phyloP scores from a whole-genome alignment of 2,329 filamentous ascomycete genomes.

The Colletotrichum magnum region DNA sequence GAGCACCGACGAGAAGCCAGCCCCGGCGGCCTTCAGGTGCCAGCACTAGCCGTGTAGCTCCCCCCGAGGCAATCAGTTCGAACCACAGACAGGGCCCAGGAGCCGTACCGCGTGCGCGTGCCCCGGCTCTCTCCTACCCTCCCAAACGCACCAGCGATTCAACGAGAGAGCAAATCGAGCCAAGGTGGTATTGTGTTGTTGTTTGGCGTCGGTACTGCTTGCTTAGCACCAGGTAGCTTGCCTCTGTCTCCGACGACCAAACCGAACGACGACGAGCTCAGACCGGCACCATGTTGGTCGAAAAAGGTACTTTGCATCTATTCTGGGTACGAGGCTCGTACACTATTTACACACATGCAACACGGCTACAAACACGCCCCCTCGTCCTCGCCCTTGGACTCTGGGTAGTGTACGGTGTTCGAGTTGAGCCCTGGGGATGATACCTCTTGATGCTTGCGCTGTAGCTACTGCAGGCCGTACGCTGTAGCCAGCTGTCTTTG shows the following conservation, averaged over 20 bases:
- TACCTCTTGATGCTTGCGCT: no score
- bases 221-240: slow-evolving; percentile 4
- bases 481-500: neutral
- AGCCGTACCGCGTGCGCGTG: slow-evolving; percentile 13
- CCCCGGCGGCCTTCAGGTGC: neutral
- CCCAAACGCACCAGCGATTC: slow-evolving; percentile 33
- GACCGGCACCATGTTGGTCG: slow-evolving; percentile 14
- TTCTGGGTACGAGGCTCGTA: slow-evolving; percentile 30
- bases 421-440: no score
- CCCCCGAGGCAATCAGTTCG: slow-evolving; percentile 34
- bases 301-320: slow-evolving; percentile 26
- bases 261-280: slow-evolving; percentile 8
- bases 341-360: neutral
- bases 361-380: slow-evolving; percentile 26
- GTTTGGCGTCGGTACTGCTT: neutral
- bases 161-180: neutral
- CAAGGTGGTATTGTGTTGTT: neutral
- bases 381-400: neutral
- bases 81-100: slow-evolving; percentile 35
- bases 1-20: slow-evolving; percentile 26
- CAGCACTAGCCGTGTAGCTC: slow-evolving; percentile 3
- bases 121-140: slow-evolving; percentile 21
- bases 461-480: no score
- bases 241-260: neutral
- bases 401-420: no score